These are phyloP conservation scores for Cutaneotrichosporon curvatum DNA, from an alignment of 1,284 basidiomycete genomes.

Conservation along the genomic window DNA sequence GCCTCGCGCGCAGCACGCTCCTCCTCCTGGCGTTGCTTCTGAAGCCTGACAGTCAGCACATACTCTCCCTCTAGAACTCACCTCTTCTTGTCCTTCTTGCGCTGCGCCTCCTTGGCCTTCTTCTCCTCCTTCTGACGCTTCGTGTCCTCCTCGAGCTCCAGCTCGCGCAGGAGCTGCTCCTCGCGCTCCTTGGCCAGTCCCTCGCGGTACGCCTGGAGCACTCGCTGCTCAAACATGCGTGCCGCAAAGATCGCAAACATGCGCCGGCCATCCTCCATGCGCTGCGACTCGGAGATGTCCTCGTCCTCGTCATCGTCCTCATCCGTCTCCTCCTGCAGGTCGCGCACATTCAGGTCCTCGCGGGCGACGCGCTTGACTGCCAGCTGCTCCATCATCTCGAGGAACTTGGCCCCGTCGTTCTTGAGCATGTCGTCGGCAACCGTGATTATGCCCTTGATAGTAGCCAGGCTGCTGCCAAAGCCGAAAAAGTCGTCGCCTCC, in stretches of 20 bases:
- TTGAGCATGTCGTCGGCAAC: conserved; percentile 97
- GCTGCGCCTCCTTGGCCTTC: conserved; percentile 92
- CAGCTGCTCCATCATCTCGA: conserved; percentile 99
- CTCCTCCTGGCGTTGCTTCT: conserved; percentile 87
- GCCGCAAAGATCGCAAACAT: conserved; percentile 99
- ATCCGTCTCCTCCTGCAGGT: conserved; percentile 58
- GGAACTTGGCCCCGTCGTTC: conserved; percentile 96
- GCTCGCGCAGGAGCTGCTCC: conserved; percentile 74
- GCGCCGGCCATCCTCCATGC: conserved; percentile 95
- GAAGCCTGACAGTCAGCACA: conserved; percentile 55
- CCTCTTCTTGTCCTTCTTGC: conserved; percentile 68
- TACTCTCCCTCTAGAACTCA: conserved; percentile 13
- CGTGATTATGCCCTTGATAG: conserved; percentile 91
- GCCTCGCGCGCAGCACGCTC: conserved; percentile 71
- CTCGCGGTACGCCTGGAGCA: conserved; percentile 85
- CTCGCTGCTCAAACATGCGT: conserved; percentile 97
- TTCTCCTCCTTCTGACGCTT: conserved; percentile 81
- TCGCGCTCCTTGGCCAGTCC: conserved; percentile 87
- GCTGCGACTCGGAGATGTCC: conserved; percentile 57
- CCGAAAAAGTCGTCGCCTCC: conserved; percentile 63
- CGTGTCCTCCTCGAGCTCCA: conserved; percentile 79
- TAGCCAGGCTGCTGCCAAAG: conserved; percentile 69
- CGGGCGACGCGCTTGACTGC: conserved; percentile 88
- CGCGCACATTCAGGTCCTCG: conserved; percentile 64
- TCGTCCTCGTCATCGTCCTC: conserved; percentile 53